These are phyloP conservation scores for Eucalyptus tenuipes DNA, from an alignment of 345 rosid genomes.

Conservation along the genomic window DNA sequence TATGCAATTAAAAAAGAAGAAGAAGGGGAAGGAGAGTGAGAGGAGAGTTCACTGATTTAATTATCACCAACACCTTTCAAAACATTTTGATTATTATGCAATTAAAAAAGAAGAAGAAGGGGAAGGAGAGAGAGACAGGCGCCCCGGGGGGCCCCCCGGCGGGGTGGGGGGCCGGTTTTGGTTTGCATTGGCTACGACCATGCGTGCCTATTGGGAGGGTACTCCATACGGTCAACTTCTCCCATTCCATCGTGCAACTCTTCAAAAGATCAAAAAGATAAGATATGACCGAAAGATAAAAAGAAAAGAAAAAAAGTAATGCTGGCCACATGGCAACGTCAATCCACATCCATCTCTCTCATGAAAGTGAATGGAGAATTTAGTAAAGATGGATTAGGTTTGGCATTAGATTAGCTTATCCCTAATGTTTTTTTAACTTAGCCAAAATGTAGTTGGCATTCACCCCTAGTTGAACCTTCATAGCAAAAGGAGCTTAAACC, in stretches of 20 bases:
- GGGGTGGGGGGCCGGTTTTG: not conserved
- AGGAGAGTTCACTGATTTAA: not conserved
- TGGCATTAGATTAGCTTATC: not conserved
- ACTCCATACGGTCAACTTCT: not conserved
- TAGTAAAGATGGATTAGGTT: not conserved
- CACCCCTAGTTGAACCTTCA: not conserved
- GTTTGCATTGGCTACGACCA: not conserved
- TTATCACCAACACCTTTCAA: not conserved
- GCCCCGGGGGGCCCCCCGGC: too few relatives aligned
- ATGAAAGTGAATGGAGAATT: not conserved
- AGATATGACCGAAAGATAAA: not conserved
- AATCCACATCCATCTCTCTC: not conserved
- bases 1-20: not conserved
- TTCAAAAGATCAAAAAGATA: not conserved
- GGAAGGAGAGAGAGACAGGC: not conserved
- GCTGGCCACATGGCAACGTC: not conserved
- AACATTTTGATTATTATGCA: not conserved
- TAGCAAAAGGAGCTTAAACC: not conserved
- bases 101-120: not conserved
- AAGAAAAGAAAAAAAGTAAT: not conserved
- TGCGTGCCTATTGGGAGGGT: not conserved
- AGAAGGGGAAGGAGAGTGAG: not conserved
- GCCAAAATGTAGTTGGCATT: not conserved
- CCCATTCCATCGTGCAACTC: not conserved
- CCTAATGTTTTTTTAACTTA: not conserved